phyloP scores from a whole-genome alignment of 1,284 basidiomycete genomes.

The Peniophora sp. region DNA sequence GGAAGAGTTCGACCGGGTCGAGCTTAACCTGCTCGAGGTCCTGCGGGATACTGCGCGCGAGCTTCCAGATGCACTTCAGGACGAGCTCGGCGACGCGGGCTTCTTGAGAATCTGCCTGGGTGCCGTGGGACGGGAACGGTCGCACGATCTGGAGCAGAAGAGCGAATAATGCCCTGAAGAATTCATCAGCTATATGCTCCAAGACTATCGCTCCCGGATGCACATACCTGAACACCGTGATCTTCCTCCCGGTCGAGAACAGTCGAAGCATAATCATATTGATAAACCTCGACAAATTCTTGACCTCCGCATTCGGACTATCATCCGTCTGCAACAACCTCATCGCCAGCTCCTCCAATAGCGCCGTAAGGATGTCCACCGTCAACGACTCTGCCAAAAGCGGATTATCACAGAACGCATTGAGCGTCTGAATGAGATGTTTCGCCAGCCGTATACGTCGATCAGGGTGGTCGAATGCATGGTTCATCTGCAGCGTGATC shows the following conservation, averaged over 20 bases:
- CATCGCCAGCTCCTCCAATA: constrained; percentile 83
- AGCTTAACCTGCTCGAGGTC: constrained; percentile 78
- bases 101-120: constrained; percentile 63
- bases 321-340: constrained; percentile 90
- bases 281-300: constrained; percentile 90
- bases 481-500: constrained; percentile 81
- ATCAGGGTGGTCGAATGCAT: constrained; percentile 77
- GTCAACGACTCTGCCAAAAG: constrained; percentile 78
- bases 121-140: constrained; percentile 72
- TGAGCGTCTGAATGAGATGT: constrained; percentile 90
- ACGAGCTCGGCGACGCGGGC: constrained; percentile 94
- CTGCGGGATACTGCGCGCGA: constrained; percentile 89
- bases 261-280: constrained; percentile 96
- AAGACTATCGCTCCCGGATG: background rate
- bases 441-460: constrained; percentile 89
- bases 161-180: constrained; percentile 62
- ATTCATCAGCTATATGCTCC: constrained; percentile 14
- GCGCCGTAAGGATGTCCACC: constrained; percentile 67
- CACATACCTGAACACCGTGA: constrained; percentile 84
- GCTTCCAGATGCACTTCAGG: constrained; percentile 98
- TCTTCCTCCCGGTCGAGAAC: constrained; percentile 86
- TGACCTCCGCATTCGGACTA: constrained; percentile 63
- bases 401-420: constrained; percentile 84
- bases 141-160: constrained; percentile 84
- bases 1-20: constrained; percentile 83